Conservation (phyloP, 495 filamentous ascomycete genomes). For the Lentithecium fluviatile region DNA sequence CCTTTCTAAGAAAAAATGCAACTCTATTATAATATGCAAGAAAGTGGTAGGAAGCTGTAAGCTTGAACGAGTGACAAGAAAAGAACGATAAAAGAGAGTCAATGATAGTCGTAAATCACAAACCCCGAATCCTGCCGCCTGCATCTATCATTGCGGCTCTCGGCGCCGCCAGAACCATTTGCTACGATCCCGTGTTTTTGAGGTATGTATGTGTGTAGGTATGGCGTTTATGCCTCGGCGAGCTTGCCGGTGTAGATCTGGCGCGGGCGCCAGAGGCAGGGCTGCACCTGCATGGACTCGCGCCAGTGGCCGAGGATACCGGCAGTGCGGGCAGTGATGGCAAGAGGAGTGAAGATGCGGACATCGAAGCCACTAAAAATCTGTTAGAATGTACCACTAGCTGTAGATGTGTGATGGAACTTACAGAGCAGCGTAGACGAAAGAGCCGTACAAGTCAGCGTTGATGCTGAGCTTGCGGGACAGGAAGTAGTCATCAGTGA, state of each 20-base stretch:
- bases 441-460: conserved; percentile 58
- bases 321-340: conserved; percentile 4
- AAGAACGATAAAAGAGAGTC: no score
- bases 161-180: no score
- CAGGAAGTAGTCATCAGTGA: conserved; percentile 54
- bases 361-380: neutral
- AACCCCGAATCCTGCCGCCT: no score
- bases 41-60: no score
- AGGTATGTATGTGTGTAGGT: no score
- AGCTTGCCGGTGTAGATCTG: conserved; percentile 6
- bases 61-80: no score
- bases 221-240: neutral
- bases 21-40: no score
- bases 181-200: no score
- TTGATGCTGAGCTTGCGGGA: conserved; percentile 53
- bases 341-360: conserved; percentile 4
- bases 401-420: conserved; percentile 3
- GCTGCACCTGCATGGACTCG: neutral
- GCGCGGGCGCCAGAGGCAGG: conserved; percentile 1
- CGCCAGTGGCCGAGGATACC: conserved; percentile 6
- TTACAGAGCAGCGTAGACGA: conserved; percentile 57
- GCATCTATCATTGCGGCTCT: no score
- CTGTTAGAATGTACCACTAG: neutral
- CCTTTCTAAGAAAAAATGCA: no score
- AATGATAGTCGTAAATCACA: no score